Conservation (phyloP, 345 rosid genomes). For the Cochlearia excelsa region DNA sequence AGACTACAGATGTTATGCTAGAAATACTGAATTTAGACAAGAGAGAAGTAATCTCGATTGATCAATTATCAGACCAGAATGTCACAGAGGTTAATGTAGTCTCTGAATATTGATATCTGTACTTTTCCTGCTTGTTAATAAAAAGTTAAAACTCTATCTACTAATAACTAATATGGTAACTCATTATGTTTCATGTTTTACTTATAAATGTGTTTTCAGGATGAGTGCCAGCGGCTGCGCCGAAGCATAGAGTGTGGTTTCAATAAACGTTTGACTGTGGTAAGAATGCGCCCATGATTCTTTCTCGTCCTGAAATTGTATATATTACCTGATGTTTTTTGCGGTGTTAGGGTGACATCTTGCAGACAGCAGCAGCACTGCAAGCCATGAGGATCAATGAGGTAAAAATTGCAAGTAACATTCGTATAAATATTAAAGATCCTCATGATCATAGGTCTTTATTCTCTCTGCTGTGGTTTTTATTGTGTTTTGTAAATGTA, state of each 20-base stretch:
- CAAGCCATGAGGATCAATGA: constrained; percentile 60
- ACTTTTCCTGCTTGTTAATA: constrained; percentile 11
- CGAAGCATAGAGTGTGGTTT: constrained; percentile 73
- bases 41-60: constrained; percentile 67
- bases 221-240: constrained; percentile 67
- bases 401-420: constrained; percentile 37
- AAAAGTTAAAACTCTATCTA: constrained; percentile 2
- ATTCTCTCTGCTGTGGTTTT: constrained; percentile 10
- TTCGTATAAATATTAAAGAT: constrained; percentile 18
- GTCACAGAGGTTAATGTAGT: constrained; percentile 69
- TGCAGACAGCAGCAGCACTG: constrained; percentile 57
- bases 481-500: constrained; percentile 34
- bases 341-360: constrained; percentile 70
- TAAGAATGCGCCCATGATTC: constrained; percentile 33
- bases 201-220: constrained; percentile 47
- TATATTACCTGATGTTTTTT: constrained; percentile 9
- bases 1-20: constrained; percentile 56
- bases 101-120: constrained; percentile 18
- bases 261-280: constrained; percentile 68
- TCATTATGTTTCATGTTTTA: constrained; percentile 3
- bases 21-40: constrained; percentile 69
- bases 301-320: constrained; percentile 12
- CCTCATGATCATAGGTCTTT: constrained; percentile 10
- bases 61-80: constrained; percentile 77
- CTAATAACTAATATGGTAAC: background rate